Conservation (phyloP, 768 basidiomycete species). For the Naganishia randhawae region DNA sequence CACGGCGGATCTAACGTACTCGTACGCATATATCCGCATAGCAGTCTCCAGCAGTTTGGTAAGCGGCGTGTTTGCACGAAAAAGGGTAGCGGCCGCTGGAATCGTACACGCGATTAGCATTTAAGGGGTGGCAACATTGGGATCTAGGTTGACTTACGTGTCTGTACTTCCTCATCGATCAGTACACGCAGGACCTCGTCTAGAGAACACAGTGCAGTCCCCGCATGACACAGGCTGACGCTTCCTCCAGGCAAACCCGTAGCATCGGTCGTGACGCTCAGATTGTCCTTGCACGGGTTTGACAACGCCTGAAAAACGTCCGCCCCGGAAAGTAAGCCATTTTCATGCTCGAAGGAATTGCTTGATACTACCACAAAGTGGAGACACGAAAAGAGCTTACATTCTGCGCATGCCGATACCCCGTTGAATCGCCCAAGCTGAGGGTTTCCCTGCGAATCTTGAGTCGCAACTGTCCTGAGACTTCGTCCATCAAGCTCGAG, state of each 20-base stretch:
- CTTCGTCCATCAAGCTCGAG: slow-evolving; percentile 2
- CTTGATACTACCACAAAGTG: background rate
- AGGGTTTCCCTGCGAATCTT: slow-evolving; percentile 3
- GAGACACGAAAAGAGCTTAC: background rate
- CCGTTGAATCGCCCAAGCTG: background rate
- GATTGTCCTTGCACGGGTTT: background rate
- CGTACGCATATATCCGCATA: slow-evolving; percentile 25
- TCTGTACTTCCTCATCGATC: slow-evolving; percentile 25
- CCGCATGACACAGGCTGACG: slow-evolving; percentile 16
- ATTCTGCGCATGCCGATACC: background rate
- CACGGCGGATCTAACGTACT: slow-evolving; percentile 20
- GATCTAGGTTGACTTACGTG: slow-evolving; percentile 8
- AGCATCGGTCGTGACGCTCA: background rate
- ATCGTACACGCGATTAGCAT: background rate
- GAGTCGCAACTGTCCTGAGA: slow-evolving; percentile 3
- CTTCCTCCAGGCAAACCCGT: slow-evolving; percentile 2
- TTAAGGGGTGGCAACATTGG: background rate
- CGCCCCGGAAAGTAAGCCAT: no score
- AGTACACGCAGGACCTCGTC: slow-evolving; percentile 20
- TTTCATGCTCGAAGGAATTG: no score
- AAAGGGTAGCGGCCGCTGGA: slow-evolving; percentile 26
- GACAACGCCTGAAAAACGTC: background rate
- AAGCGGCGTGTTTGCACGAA: slow-evolving; percentile 27
- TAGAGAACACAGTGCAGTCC: slow-evolving; percentile 7
- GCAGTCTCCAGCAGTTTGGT: slow-evolving; percentile 22